Conservation (phyloP, 2,329 filamentous ascomycete genomes). For the Fusarium penzigii region DNA sequence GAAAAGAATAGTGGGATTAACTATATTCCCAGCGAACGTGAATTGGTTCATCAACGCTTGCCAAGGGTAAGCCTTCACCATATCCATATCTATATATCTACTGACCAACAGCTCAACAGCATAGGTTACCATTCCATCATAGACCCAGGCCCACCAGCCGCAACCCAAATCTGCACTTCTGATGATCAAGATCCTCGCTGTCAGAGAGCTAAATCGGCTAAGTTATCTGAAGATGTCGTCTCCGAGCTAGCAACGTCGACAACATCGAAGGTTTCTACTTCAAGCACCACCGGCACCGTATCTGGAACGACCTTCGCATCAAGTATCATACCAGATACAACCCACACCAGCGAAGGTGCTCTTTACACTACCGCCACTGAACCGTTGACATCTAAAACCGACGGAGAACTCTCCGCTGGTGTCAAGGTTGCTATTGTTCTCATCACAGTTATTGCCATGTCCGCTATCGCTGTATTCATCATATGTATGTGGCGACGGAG, state of each 20-base stretch:
- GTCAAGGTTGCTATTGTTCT: slow-evolving; percentile 49
- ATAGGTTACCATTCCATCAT: slow-evolving; percentile 27
- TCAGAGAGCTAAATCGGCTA: slow-evolving; percentile 3
- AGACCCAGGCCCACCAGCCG: slow-evolving; percentile 30
- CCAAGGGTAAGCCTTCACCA: slow-evolving; percentile 43
- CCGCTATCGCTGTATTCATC: slow-evolving; percentile 38
- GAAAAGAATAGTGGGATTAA: slow-evolving; percentile 11
- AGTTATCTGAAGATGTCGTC: slow-evolving; percentile 1
- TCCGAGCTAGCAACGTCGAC: slow-evolving; percentile 1
- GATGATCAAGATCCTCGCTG: slow-evolving; percentile 13
- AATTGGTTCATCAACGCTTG: slow-evolving; percentile 53
- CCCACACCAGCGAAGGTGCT: slow-evolving; percentile 17
- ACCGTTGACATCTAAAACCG: background rate
- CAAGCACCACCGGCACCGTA: background rate
- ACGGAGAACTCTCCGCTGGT: slow-evolving; percentile 35
- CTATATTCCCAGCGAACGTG: slow-evolving; percentile 45
- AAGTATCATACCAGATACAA: slow-evolving; percentile 15
- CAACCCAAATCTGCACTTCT: slow-evolving; percentile 23
- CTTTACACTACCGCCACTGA: background rate
- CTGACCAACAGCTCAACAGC: slow-evolving; percentile 16
- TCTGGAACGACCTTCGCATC: background rate
- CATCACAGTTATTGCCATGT: slow-evolving; percentile 40
- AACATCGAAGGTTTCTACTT: slow-evolving; percentile 3
- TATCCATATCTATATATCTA: background rate
- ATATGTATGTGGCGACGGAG: slow-evolving; percentile 39